Evolutionary conservation across 1,284 basidiomycete species (phyloP).

Genomic region (Leccinum fuscescens): DNA sequence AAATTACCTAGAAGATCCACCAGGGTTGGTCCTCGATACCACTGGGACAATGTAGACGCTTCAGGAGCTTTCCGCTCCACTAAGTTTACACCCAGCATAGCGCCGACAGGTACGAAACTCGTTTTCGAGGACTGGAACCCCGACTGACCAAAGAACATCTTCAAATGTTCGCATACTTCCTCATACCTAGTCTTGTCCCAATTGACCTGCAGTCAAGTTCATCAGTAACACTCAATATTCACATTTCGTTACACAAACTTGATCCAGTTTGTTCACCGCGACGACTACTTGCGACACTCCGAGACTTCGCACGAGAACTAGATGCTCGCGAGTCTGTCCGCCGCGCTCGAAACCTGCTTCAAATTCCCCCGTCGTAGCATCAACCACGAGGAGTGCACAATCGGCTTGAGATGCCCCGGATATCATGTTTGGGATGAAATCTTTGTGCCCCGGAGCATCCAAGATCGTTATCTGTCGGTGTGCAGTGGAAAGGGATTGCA

Average conservation of each 20-base stretch:
- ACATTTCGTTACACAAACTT: slow-evolving; percentile 45
- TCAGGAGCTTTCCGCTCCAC: slow-evolving; percentile 49
- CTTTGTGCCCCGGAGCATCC: slow-evolving; percentile 95
- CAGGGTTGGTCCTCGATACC: slow-evolving; percentile 88
- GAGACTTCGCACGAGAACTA: slow-evolving; percentile 88
- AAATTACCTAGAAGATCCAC: slow-evolving; percentile 78
- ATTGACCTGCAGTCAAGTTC: slow-evolving; percentile 56
- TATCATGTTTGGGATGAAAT: slow-evolving; percentile 99
- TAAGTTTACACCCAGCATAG: slow-evolving; percentile 90
- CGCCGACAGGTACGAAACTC: slow-evolving; percentile 86
- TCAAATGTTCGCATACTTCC: slow-evolving; percentile 75
- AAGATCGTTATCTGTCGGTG: slow-evolving; percentile 86
- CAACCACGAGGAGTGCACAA: slow-evolving; percentile 93
- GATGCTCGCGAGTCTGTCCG: slow-evolving; percentile 96
- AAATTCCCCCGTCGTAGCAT: slow-evolving; percentile 88
- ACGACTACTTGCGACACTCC: slow-evolving; percentile 94
- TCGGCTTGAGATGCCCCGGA: slow-evolving; percentile 97
- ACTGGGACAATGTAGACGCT: slow-evolving; percentile 52
- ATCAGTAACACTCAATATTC: slow-evolving; percentile 6
- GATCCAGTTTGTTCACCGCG: slow-evolving; percentile 94
- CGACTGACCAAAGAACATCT: slow-evolving; percentile 82
- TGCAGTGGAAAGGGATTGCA: slow-evolving; percentile 77
- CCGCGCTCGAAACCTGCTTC: slow-evolving; percentile 93
- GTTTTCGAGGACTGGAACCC: slow-evolving; percentile 83
- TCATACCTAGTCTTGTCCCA: slow-evolving; percentile 86